Base-by-base conservation (phyloP, 116 monocot genomes). In the Dioscorea cayenensis region DNA sequence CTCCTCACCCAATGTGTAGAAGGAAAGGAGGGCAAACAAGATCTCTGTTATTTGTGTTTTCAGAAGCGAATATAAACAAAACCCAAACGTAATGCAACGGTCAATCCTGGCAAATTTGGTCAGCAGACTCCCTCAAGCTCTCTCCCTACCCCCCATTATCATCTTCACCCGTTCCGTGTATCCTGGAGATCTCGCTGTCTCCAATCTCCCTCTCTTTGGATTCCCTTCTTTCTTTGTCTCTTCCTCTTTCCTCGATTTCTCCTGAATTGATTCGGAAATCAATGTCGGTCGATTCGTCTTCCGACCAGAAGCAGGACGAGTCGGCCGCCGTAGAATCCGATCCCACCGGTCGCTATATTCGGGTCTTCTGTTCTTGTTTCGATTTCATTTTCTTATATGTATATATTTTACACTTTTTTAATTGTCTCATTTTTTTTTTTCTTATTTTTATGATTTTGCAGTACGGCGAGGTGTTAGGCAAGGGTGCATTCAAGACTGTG, bases 401-500 rank as follows among this genome's bases (percentile, higher is more conserved):
- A 25, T 25, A 25, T 25, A 25, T 25, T 25, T 25, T 25, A 25
- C 25, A 25, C 25, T 25, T 25, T 25, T 38, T 1, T 21, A 35
- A 35, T 7, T 14, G 14, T 5, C 10, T 32, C 5, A 11, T 25
- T 25, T 25, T 25, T 25, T 25, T 51, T 71, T n/a, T 35, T 59
- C 35, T 18, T 59, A 1, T n/a, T 32, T 1, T 66, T 64, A 14
- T 28, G 27, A 38, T 68, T 11, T 75, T 84, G 72, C 86, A 92
- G 92, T 86, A 88, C 60, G 3, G 11, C n/a, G 84, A 84, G 72
- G 74, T 92, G 9, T 68, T 92, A 6, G 92, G 92, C 27, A 92
- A 82, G 74, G 92, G 92, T 27, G 92, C 92, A 29, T 89, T 79
- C 74, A 92, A 92, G 70, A 89, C 79, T 17, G 88, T 92, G 92